Evolutionary conservation across 371 early-diverging fungal genomes (phyloP).

Genomic region (Apophysomyces variabilis): DNA sequence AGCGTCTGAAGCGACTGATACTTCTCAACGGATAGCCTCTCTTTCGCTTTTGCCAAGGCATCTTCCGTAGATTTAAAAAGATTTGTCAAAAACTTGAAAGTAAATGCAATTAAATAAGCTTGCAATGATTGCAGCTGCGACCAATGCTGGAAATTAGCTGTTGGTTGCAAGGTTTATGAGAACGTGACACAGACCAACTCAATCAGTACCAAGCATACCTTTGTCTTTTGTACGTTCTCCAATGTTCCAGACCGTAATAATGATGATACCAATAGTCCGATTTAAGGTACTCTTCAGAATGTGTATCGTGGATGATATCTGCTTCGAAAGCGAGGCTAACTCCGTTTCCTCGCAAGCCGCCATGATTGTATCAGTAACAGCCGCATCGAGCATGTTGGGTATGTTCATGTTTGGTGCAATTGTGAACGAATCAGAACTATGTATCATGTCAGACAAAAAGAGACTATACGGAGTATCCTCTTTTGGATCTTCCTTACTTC

Average conservation of each 20-base stretch:
- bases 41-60: conserved; percentile 20
- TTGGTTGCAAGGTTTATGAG: neutral
- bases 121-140: conserved; percentile 34
- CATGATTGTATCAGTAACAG: conserved; percentile 9
- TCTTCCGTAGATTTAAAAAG: conserved; percentile 29
- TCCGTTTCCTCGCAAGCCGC: neutral
- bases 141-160: conserved; percentile 27
- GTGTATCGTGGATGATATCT: conserved; percentile 25
- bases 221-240: conserved; percentile 42
- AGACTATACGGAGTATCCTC: neutral
- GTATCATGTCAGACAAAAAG: neutral
- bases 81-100: conserved; percentile 31
- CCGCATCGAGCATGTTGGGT: conserved; percentile 15
- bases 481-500: conserved; percentile 18
- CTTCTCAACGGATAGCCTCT: conserved; percentile 17
- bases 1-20: conserved; percentile 19
- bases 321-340: conserved; percentile 1
- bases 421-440: neutral
- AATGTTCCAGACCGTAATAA: conserved; percentile 49
- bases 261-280: conserved; percentile 37
- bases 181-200: neutral
- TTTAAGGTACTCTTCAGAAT: conserved; percentile 44
- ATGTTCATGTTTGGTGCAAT: conserved; percentile 12
- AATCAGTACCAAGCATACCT: conserved; percentile 17
- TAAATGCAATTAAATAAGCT: conserved; percentile 33